Conservation (phyloP, 2,329 filamentous ascomycete species). For the Leptographium flavum region DNA sequence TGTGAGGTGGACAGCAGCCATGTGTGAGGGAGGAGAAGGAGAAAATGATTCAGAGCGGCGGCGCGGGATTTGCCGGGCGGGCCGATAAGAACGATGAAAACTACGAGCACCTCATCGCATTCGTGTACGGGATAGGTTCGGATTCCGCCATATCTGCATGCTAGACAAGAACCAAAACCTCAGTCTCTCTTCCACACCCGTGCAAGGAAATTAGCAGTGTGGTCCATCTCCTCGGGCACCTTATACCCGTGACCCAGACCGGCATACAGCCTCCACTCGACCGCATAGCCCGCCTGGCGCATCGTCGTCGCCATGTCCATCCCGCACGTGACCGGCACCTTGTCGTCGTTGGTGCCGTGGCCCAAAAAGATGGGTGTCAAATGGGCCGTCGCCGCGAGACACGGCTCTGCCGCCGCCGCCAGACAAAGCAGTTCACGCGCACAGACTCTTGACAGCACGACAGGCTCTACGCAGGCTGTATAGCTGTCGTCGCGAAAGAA, state of each 20-base stretch:
- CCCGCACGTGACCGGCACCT: constrained; percentile 18
- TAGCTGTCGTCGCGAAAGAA: background rate
- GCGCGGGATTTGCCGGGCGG: too few relatives aligned
- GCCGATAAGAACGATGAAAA: too few relatives aligned
- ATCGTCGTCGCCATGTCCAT: constrained; percentile 18
- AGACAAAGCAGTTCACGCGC: background rate
- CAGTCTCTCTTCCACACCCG: too few relatives aligned
- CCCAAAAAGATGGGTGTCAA: constrained; percentile 27
- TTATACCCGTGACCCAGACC: constrained; percentile 33
- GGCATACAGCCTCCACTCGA: constrained; percentile 25
- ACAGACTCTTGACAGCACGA: too few relatives aligned
- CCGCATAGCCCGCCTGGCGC: constrained; percentile 17
- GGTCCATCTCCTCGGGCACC: constrained; percentile 31
- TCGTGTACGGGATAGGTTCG: too few relatives aligned
- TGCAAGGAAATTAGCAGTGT: constrained; percentile 24
- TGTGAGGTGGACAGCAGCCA: constrained; percentile 2
- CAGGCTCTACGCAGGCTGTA: background rate
- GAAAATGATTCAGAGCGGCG: too few relatives aligned
- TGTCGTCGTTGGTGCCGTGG: constrained; percentile 26
- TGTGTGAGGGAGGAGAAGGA: too few relatives aligned
- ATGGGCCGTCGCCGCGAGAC: background rate
- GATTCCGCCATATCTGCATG: too few relatives aligned
- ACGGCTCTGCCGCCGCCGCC: background rate
- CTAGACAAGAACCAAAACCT: too few relatives aligned
- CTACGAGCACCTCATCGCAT: too few relatives aligned